Base-by-base conservation (phyloP, 495 filamentous ascomycete species). In the Chlorociboria aeruginascens region DNA sequence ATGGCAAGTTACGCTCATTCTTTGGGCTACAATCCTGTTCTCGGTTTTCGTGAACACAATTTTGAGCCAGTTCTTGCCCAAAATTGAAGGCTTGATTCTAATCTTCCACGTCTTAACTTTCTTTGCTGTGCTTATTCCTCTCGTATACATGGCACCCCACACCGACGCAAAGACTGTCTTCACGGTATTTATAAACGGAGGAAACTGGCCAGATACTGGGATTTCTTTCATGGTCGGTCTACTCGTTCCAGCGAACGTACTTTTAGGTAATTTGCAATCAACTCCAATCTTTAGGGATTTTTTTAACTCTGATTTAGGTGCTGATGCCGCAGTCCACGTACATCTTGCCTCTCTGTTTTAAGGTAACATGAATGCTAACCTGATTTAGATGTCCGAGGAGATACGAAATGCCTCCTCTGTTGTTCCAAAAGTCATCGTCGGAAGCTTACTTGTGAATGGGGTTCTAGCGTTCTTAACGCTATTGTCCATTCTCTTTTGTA, bases 1-100 rank as follows among this genome's bases (percentile, higher is more conserved):
- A 9, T 79, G 69, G 69, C 73, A 78, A 13, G 69, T 63, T 10
- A 72, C 73, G 0, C 66, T 30, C 61, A 57, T 81, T 12, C 56
- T 72, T 11, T 51, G 60, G 7, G 57, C 68, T 1, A 63, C 65
- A 14, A 57, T 73, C 7, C 11, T 62, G 6, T 65, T 69, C 50
- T 55, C 68, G 8, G 62, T 50, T 12, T 39, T 52, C 17, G 40
- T 52, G 62, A 9, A 66, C 67, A 20, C 50, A 37, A 12, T 59
- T 42, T 3, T 66, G 44, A 49, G 63, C 59, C 42, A 61, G 58
- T 20, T 61, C 59, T 29, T 62, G 57, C 30, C 67, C 60, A 49
- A 70, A 64, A 41, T 52, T 68, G 25, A 76, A 47, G 63, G 62
- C 20, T 17, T 61, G n/a, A 58, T 70, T 8, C 53, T 76, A 3